These are phyloP conservation scores for Arachis stenosperma DNA, from an alignment of 306 rosid species.

Conservation along the genomic window DNA sequence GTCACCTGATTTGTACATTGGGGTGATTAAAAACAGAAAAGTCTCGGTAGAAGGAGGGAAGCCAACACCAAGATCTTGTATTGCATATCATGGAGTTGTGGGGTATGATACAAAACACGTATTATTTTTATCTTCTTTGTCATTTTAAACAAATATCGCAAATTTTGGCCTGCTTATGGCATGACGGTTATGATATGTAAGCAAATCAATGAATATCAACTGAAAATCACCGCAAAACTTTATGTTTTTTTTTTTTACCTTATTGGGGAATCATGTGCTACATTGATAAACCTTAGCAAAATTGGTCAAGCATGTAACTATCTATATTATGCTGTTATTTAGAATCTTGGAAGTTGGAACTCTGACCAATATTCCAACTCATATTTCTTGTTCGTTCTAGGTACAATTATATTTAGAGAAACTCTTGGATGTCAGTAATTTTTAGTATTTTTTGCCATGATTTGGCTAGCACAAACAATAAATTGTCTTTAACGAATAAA, in stretches of 20 bases:
- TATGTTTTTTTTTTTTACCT: neutral
- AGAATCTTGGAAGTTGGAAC: constrained; percentile 11
- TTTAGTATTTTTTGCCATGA: too few species aligned
- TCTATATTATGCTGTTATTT: constrained; percentile 4
- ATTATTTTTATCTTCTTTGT: constrained; percentile 15
- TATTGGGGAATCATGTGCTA: constrained; percentile 11
- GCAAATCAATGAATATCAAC: neutral
- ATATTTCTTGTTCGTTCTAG: neutral
- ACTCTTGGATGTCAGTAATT: too few species aligned
- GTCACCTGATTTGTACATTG: constrained; percentile 69
- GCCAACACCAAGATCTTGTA: constrained; percentile 53
- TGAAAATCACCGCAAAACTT: neutral
- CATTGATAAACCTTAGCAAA: constrained; percentile 2
- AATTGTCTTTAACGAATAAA: too few species aligned
- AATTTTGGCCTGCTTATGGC: constrained; percentile 6
- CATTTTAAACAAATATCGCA: constrained; percentile 3
- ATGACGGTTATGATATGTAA: neutral
- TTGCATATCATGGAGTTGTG: constrained; percentile 65
- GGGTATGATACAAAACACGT: constrained; percentile 55
- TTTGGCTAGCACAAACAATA: too few species aligned
- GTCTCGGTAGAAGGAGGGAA: constrained; percentile 55
- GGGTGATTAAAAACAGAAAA: constrained; percentile 67
- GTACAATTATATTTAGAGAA: neutral
- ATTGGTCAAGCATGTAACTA: neutral
- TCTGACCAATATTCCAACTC: constrained; percentile 9